These are phyloP conservation scores for Fusarium sp. DNA, from an alignment of 2,329 filamentous ascomycete genomes.

Conservation along the genomic window DNA sequence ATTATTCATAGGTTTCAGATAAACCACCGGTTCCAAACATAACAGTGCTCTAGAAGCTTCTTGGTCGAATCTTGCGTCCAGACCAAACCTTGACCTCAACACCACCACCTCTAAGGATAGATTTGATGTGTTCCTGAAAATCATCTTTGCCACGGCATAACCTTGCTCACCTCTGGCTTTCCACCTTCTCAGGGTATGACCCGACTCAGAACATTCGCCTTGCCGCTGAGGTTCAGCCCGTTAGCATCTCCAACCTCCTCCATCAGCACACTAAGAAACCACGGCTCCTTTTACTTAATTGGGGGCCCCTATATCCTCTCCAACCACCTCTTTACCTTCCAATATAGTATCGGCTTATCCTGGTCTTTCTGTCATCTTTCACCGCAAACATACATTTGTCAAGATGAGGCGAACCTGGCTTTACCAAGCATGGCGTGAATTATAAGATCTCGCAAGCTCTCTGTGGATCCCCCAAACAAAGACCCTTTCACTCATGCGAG, in stretches of 20 bases:
- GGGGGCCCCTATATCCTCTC: background rate
- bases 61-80: background rate
- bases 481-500: constrained; percentile 26
- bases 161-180: background rate
- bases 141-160: background rate
- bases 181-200: background rate
- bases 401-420: background rate
- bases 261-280: background rate
- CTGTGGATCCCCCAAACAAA: background rate
- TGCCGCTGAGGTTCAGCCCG: background rate
- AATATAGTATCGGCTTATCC: background rate
- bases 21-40: background rate
- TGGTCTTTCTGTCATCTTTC: background rate
- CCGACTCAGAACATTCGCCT: background rate
- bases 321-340: background rate
- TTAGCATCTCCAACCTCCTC: constrained; percentile 12
- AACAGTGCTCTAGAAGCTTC: background rate
- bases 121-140: background rate
- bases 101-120: background rate
- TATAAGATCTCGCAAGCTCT: background rate
- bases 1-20: background rate
- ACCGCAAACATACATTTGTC: background rate
- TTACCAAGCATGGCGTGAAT: background rate
- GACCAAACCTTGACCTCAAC: background rate
- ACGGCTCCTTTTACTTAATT: background rate